phyloP scores from a whole-genome alignment of 805 yeast species.

The Candida ascalaphidarum region DNA sequence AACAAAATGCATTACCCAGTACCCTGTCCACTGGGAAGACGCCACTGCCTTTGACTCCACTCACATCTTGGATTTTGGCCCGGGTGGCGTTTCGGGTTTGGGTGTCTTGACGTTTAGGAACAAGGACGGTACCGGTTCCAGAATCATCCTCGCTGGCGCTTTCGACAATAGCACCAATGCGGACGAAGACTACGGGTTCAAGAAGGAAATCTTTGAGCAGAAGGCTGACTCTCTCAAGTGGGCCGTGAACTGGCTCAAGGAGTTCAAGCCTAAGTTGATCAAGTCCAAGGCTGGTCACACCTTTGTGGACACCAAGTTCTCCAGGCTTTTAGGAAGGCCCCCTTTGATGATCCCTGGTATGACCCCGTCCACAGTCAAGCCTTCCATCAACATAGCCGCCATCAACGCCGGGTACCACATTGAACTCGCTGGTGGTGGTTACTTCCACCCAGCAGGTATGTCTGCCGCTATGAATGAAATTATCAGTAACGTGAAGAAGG shows the following conservation, averaged over 20 bases:
- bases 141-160: slow-evolving; percentile 90
- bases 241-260: slow-evolving; percentile 87
- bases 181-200: slow-evolving; percentile 88
- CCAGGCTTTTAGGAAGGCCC: slow-evolving; percentile 85
- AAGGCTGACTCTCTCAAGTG: slow-evolving; percentile 54
- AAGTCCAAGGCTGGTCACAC: slow-evolving; percentile 63
- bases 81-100: slow-evolving; percentile 96
- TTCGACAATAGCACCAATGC: slow-evolving; percentile 43
- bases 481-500: slow-evolving; percentile 60
- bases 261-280: slow-evolving; percentile 78
- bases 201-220: slow-evolving; percentile 85
- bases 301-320: slow-evolving; percentile 89
- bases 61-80: slow-evolving; percentile 95
- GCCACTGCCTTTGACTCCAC: slow-evolving; percentile 79
- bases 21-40: slow-evolving; percentile 91
- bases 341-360: slow-evolving; percentile 98
- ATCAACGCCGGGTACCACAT: slow-evolving; percentile 95
- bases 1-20: slow-evolving; percentile 73
- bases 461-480: slow-evolving; percentile 69
- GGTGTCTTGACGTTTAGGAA: slow-evolving; percentile 95
- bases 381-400: slow-evolving; percentile 90
- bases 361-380: slow-evolving; percentile 97
- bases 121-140: slow-evolving; percentile 97
- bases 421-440: slow-evolving; percentile 99
- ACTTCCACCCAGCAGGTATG: slow-evolving; percentile 68